phyloP scores from a whole-genome alignment of 148 eudicot genomes.

The Rhododendron kiyosumense region DNA sequence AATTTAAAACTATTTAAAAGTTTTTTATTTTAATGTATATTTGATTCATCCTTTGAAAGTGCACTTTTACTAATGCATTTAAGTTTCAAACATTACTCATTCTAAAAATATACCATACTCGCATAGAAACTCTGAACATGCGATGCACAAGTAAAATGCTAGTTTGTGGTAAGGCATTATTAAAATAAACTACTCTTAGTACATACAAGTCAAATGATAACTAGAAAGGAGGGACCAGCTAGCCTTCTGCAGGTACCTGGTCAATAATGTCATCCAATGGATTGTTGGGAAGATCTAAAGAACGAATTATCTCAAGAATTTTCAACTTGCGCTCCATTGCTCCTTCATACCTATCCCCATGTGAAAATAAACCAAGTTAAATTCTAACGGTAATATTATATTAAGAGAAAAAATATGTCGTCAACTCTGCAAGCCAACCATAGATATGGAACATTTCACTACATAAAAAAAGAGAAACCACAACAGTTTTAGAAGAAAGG shows the following conservation, averaged over 20 bases:
- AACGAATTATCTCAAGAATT: conserved; percentile 64
- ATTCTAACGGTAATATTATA: neutral
- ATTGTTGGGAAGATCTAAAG: conserved; percentile 90
- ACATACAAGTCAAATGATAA: neutral
- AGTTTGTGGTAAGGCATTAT: neutral
- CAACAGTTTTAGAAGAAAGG: neutral
- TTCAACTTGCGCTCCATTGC: conserved; percentile 70
- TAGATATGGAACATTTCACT: neutral
- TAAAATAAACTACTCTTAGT: neutral
- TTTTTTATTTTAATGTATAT: neutral
- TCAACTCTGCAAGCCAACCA: neutral
- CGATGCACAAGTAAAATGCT: neutral
- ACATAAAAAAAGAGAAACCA: neutral
- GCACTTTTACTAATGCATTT: neutral
- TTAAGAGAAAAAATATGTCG: neutral
- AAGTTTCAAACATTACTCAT: neutral
- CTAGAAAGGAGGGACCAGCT: neutral
- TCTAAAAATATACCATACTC: neutral
- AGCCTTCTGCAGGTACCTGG: conserved; percentile 45
- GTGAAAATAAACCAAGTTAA: neutral
- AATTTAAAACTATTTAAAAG: neutral
- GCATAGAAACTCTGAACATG: neutral
- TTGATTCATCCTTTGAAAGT: neutral
- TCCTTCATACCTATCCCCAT: conserved; percentile 61
- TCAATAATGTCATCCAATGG: conserved; percentile 97